These are phyloP conservation scores for Fusarium transvaalense DNA, from an alignment of 2,329 filamentous ascomycete genomes.

Conservation along the genomic window DNA sequence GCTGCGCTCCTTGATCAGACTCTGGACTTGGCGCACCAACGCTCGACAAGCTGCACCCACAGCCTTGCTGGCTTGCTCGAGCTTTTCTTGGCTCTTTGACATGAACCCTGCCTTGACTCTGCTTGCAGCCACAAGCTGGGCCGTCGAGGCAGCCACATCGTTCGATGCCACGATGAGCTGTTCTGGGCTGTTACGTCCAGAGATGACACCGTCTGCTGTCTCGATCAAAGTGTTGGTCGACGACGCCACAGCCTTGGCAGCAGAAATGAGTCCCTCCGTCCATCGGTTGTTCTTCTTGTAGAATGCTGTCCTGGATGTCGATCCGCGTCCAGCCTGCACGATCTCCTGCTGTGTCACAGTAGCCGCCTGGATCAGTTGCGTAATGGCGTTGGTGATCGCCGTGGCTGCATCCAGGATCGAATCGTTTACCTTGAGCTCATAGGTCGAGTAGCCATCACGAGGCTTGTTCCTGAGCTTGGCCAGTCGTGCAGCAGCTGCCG, in stretches of 20 bases:
- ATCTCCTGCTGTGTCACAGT: slow-evolving; percentile 96
- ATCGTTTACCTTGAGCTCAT: slow-evolving; percentile 96
- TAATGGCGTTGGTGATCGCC: slow-evolving; percentile 93
- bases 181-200: slow-evolving; percentile 90
- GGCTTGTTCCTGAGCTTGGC: slow-evolving; percentile 96
- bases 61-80: slow-evolving; percentile 92
- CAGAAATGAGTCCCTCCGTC: slow-evolving; percentile 97
- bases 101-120: slow-evolving; percentile 98
- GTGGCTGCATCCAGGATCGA: slow-evolving; percentile 93
- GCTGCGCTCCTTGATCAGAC: slow-evolving; percentile 89
- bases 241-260: slow-evolving; percentile 92
- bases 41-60: slow-evolving; percentile 89
- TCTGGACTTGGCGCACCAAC: slow-evolving; percentile 92
- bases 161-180: slow-evolving; percentile 98
- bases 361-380: slow-evolving; percentile 93
- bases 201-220: slow-evolving; percentile 95
- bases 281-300: slow-evolving; percentile 99
- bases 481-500: slow-evolving; percentile 88
- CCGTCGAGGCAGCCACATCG: slow-evolving; percentile 94
- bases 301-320: slow-evolving; percentile 89
- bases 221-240: slow-evolving; percentile 98
- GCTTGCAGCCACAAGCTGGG: slow-evolving; percentile 94
- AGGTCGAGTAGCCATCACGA: slow-evolving; percentile 94
- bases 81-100: slow-evolving; percentile 92
- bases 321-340: slow-evolving; percentile 90